Evolutionary conservation across 2,329 filamentous ascomycete species (phyloP).

Genomic region (Drechslera avenae): DNA sequence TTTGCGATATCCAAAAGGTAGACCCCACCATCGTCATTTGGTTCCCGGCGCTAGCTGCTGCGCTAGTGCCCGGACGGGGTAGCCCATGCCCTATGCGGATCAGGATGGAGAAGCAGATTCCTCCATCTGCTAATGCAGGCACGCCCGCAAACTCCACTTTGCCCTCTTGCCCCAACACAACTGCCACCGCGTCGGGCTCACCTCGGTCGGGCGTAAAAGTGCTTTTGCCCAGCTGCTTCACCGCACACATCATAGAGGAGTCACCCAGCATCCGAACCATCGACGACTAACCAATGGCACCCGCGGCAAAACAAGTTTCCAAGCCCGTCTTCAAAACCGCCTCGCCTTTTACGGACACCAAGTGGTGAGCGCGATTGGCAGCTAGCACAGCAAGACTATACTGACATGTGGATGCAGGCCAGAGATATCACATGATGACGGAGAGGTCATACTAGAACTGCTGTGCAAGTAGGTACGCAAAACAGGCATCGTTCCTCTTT

Average conservation of each 20-base stretch:
- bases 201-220: constrained; percentile 6
- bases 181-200: constrained; percentile 3
- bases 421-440: constrained; percentile 60
- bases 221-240: neutral
- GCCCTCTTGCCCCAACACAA: constrained; percentile 1
- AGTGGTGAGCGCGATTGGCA: constrained; percentile 58
- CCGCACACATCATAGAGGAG: no score
- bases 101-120: constrained; percentile 5
- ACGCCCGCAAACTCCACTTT: constrained; percentile 15
- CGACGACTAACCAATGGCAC: constrained; percentile 24
- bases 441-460: constrained; percentile 69
- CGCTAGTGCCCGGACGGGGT: constrained; percentile 6
- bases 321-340: constrained; percentile 69
- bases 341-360: constrained; percentile 64
- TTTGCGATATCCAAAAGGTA: no score
- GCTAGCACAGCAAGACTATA: neutral
- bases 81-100: constrained; percentile 7
- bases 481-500: neutral
- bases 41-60: constrained; percentile 11
- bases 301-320: constrained; percentile 29
- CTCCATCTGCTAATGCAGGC: constrained; percentile 17
- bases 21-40: constrained; percentile 16
- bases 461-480: constrained; percentile 64
- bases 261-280: neutral
- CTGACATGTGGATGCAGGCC: constrained; percentile 61